These are phyloP conservation scores for Arthroderma uncinatum DNA, from an alignment of 2,329 filamentous ascomycete species.

Conservation along the genomic window DNA sequence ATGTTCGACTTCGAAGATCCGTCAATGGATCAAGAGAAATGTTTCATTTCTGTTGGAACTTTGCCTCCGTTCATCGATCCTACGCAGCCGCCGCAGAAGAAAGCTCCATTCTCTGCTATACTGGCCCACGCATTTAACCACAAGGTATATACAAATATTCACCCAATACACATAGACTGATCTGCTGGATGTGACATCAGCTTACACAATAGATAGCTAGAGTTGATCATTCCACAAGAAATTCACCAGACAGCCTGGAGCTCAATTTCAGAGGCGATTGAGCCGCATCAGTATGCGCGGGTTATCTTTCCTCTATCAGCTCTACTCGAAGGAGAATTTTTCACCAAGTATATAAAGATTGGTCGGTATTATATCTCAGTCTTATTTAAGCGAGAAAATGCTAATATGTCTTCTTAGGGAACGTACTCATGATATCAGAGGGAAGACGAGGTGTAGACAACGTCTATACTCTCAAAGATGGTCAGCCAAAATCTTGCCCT, in stretches of 20 bases:
- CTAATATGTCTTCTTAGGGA: conserved; percentile 41
- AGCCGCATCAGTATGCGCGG: conserved; percentile 47
- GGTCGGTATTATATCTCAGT: conserved; percentile 38
- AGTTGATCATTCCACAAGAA: conserved; percentile 61
- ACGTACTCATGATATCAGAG: conserved; percentile 73
- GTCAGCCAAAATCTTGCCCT: conserved; percentile 32
- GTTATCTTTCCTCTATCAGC: conserved; percentile 63
- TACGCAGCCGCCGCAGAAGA: conserved; percentile 57
- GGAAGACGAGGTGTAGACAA: conserved; percentile 60
- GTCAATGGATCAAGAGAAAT: conserved; percentile 45
- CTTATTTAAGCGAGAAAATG: neutral
- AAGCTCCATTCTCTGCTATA: conserved; percentile 64
- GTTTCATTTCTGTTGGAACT: conserved; percentile 58
- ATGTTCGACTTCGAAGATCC: conserved; percentile 38
- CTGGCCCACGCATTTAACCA: conserved; percentile 56
- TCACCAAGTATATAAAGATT: conserved; percentile 72
- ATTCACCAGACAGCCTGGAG: conserved; percentile 40
- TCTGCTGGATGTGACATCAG: neutral
- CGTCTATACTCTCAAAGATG: conserved; percentile 59
- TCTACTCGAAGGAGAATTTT: conserved; percentile 63
- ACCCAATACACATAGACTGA: neutral
- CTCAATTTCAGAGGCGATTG: conserved; percentile 38
- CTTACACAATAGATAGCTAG: conserved; percentile 27
- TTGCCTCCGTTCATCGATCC: conserved; percentile 59
- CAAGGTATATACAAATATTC: conserved; percentile 39